Percentiles rank a stretch among this genome's conserved stretches.
Conservation (phyloP, 1,284 basidiomycete species). For the Trichosporon coremiiforme region DNA sequence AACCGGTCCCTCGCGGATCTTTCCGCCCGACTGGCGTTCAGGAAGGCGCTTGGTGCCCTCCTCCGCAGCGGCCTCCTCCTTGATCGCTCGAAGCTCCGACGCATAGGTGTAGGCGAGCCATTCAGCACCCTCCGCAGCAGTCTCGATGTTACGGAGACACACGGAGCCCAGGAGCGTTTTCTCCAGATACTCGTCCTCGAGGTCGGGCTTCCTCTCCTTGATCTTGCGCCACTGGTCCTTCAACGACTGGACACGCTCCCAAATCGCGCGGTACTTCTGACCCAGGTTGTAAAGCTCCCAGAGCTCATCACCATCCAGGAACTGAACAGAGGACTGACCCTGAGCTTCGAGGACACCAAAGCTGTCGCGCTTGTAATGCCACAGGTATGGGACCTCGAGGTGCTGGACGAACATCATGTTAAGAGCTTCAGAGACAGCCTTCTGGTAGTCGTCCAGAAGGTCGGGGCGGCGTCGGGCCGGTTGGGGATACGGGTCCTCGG, state of each 20-base stretch:
- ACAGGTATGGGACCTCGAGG: conserved; percentile 92
- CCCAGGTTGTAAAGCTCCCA: conserved; percentile 87
- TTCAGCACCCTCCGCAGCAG: conserved; percentile 86
- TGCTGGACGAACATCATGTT: conserved; percentile 83
- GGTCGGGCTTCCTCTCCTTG: conserved; percentile 41
- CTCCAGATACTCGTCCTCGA: conserved; percentile 51
- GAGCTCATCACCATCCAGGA: conserved; percentile 75
- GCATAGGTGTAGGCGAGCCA: conserved; percentile 84
- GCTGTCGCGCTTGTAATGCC: conserved; percentile 82
- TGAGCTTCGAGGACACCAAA: conserved; percentile 50
- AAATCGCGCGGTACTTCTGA: conserved; percentile 79
- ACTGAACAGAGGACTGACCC: conserved; percentile 58
- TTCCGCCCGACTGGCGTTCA: conserved; percentile 36
- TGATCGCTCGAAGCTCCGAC: conserved; percentile 65
- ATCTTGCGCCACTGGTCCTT: conserved; percentile 64
- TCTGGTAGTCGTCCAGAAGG: conserved; percentile 70
- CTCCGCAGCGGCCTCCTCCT: conserved; percentile 66
- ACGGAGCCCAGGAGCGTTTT: conserved; percentile 44
- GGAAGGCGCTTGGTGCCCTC: conserved; percentile 60
- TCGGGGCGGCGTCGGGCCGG: conserved; percentile 55
- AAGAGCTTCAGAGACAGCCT: conserved; percentile 78
- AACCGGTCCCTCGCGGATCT: conserved; percentile 45
- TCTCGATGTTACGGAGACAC: conserved; percentile 66
- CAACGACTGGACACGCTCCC: conserved; percentile 70
- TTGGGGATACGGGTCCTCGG: conserved; percentile 59